Base-by-base conservation (phyloP, 148 eudicot species). In the Camellia sinensis region DNA sequence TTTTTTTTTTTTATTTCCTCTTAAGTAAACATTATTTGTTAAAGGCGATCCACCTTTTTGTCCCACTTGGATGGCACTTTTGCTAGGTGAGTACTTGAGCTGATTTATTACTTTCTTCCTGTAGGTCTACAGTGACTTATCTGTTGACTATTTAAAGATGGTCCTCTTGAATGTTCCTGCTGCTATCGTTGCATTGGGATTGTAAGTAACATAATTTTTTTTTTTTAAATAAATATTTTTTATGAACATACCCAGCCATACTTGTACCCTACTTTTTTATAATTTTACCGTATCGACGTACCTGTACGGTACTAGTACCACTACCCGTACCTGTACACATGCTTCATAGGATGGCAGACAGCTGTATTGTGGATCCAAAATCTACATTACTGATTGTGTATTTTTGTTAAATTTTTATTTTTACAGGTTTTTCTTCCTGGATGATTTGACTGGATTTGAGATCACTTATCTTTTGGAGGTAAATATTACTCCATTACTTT, bases 101-200 rank as follows among this genome's bases (percentile, higher is more conserved):
- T 84, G 37, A 84, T 63, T 52, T 79, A 52, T 52, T 79, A 52
- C 62, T 76, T 68, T 21, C 56, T 19, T 60, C 73, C 17, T 89
- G 85, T 82, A 94, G 98, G 98, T 94, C 52, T 94, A 94, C 83
- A 94, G 98, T 85, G 98, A 94, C 79, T 87, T 94, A 22, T 79
- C 85, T 61, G 94, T 92, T 13, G 98, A 94, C 85, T 92, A 92
- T 86, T 85, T 94, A 88, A 94, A 94, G 87, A 92, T 92, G 97
- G 92, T 91, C 80, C 82, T 94, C 71, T 65, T 94, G 85, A 88
- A 94, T 67, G 97, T 92, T 73, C 98, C 98, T 0, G 98, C 98
- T 71, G 91, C 97, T 81, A 86, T 94, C 63, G 89, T 91, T 82
- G 97, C 98, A 78, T 89, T 94, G 67, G 87, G 82, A 83, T 78